A percentile compares a stretch with the other conserved stretches of the same genome.
Evolutionary conservation across 139 green algal genomes (phyloP).

Genomic region (Monoraphidium neglectum): DNA sequence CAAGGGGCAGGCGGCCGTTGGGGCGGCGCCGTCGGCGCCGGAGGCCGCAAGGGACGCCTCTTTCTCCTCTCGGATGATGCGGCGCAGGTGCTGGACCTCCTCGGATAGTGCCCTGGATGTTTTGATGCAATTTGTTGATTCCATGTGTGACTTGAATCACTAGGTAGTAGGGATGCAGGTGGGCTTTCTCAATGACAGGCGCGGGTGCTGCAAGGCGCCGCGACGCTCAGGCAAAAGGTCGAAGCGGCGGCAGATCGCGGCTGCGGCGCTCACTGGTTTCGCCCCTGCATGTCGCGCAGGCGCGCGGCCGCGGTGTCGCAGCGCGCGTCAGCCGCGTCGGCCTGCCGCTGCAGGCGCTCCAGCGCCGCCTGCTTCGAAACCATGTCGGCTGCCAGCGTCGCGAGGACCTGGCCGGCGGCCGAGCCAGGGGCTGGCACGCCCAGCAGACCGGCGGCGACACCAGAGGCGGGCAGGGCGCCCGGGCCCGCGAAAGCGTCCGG

Average conservation of each 20-base stretch:
- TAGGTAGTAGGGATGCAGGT: no score
- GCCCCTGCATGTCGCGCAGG: conserved; percentile 26
- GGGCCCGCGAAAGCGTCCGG: no score
- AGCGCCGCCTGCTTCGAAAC: conserved; percentile 43
- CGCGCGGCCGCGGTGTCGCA: conserved; percentile 36
- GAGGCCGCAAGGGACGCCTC: background rate
- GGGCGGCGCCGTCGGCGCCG: background rate
- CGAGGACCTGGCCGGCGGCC: background rate
- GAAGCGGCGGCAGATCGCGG: no score
- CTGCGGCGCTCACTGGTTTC: conserved; percentile 18
- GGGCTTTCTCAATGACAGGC: no score
- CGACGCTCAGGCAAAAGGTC: no score
- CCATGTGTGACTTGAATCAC: no score
- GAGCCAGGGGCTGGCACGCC: no score
- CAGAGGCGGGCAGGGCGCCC: no score
- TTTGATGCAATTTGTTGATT: background rate
- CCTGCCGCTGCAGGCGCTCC: conserved; percentile 31
- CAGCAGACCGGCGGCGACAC: no score
- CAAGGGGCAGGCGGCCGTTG: no score
- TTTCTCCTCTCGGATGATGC: conserved; percentile 1
- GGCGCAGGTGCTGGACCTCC: background rate
- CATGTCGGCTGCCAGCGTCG: conserved; percentile 37
- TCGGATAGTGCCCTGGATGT: background rate
- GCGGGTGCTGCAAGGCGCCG: no score
- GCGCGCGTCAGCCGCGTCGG: conserved; percentile 30